Conservation (phyloP, 257 asterid species). For the Echites panduratus region DNA sequence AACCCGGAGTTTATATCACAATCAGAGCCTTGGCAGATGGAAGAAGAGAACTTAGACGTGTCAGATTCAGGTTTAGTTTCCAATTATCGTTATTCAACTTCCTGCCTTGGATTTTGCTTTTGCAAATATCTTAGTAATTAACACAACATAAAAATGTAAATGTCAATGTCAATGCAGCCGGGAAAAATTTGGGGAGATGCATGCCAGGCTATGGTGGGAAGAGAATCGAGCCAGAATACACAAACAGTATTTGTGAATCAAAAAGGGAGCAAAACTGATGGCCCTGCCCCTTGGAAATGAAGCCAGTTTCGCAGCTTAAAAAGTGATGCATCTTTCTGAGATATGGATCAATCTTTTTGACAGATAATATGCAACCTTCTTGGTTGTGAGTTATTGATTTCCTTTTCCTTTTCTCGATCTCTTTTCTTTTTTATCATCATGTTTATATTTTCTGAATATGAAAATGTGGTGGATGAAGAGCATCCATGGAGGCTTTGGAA, state of each 20-base stretch:
- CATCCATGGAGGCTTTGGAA: slow-evolving; percentile 5
- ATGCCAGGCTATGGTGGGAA: slow-evolving; percentile 92
- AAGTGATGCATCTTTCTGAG: slow-evolving; percentile 16
- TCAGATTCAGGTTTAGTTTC: slow-evolving; percentile 78
- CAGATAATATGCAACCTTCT: slow-evolving; percentile 18
- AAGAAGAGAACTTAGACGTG: slow-evolving; percentile 83
- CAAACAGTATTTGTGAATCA: slow-evolving; percentile 59
- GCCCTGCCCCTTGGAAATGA: slow-evolving; percentile 1
- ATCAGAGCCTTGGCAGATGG: slow-evolving; percentile 84
- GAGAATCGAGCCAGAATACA: slow-evolving; percentile 82
- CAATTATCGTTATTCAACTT: not conserved
- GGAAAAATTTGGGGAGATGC: slow-evolving; percentile 77
- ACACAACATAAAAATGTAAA: not conserved
- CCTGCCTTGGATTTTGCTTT: not conserved
- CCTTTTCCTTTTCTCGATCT: not conserved
- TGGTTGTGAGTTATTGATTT: slow-evolving; percentile 23
- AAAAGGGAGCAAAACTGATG: not conserved
- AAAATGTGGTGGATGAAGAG: slow-evolving; percentile 18
- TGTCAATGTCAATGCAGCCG: slow-evolving; percentile 44
- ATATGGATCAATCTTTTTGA: slow-evolving; percentile 16
- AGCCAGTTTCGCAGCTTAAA: not conserved
- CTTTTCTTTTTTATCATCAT: not conserved
- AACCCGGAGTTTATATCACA: slow-evolving; percentile 90
- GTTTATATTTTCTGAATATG: slow-evolving; percentile 11
- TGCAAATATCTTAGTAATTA: not conserved